Percentiles rank a stretch among this genome's conserved stretches.
These are phyloP conservation scores for Antitrichia curtipendula DNA, from an alignment of 225 moss, liverwort and hornwort species.

Conservation along the genomic window DNA sequence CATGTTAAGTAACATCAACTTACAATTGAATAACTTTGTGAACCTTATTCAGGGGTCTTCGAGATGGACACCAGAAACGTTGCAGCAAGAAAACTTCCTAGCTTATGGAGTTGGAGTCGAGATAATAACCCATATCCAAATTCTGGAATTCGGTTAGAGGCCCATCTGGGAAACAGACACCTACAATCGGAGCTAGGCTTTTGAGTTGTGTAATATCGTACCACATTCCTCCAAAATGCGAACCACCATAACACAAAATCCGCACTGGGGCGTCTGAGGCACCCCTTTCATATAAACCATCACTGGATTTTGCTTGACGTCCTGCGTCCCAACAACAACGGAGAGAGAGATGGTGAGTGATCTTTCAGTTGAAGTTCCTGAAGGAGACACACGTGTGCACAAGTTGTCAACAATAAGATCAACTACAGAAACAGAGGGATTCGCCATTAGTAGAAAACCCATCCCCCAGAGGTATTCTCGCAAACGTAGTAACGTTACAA, in stretches of 20 bases:
- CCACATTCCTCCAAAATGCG: constrained; percentile 71
- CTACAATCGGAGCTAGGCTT: neutral
- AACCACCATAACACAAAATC: constrained; percentile 93
- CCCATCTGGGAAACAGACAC: neutral
- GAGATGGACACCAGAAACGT: neutral
- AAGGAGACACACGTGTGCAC: neutral
- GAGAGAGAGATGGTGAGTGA: neutral
- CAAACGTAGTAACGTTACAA: neutral
- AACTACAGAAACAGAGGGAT: neutral
- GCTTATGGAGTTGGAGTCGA: neutral
- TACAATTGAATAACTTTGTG: neutral
- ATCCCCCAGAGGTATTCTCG: neutral
- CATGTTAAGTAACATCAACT: neutral
- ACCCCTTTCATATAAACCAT: constrained; percentile 96
- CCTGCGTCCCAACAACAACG: constrained; percentile 26
- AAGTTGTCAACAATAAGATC: neutral
- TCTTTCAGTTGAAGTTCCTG: neutral
- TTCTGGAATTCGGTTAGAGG: neutral
- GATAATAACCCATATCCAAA: neutral
- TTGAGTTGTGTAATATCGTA: neutral
- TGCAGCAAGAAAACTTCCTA: no score
- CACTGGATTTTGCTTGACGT: constrained; percentile 60
- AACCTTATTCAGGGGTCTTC: neutral
- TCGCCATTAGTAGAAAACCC: neutral
- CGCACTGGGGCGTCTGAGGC: constrained; percentile 86